phyloP scores from a whole-genome alignment of 441 rosid genomes.

The Bocquillonia castaneifolia region DNA sequence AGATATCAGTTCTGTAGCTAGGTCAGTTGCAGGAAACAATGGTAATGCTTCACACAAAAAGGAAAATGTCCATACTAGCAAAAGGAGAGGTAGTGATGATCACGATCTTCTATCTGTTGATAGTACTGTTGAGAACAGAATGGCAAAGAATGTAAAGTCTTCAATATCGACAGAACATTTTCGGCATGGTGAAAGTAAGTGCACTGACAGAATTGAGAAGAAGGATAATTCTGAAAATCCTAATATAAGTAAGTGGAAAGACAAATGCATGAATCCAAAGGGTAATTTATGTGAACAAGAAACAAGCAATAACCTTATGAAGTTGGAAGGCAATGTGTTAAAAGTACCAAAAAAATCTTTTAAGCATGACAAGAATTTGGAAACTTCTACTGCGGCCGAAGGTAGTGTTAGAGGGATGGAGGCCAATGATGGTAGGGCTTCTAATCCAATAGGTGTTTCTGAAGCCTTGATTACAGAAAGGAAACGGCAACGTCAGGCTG shows the following conservation, averaged over 20 bases:
- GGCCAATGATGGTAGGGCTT: constrained; percentile 26
- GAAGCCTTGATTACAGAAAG: constrained; percentile 54
- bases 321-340: constrained; percentile 20
- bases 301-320: constrained; percentile 23
- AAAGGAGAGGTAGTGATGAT: constrained; percentile 36
- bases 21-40: no score
- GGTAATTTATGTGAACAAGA: constrained; percentile 25
- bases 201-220: constrained; percentile 30
- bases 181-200: constrained; percentile 28
- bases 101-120: constrained; percentile 30
- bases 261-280: constrained; percentile 20
- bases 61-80: constrained; percentile 29
- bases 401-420: constrained; percentile 31
- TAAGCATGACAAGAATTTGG: constrained; percentile 30
- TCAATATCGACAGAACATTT: constrained; percentile 19
- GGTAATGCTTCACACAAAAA: constrained; percentile 26
- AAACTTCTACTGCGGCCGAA: constrained; percentile 29
- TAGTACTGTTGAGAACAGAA: constrained; percentile 28
- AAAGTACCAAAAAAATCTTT: constrained; percentile 38
- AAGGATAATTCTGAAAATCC: constrained; percentile 23
- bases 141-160: constrained; percentile 28
- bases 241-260: constrained; percentile 25
- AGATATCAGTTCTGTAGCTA: constrained; percentile 17
- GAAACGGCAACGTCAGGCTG: constrained; percentile 84
- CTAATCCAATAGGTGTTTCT: constrained; percentile 35